phyloP scores from a whole-genome alignment of 495 filamentous ascomycete species.

The Lepraria neglecta region DNA sequence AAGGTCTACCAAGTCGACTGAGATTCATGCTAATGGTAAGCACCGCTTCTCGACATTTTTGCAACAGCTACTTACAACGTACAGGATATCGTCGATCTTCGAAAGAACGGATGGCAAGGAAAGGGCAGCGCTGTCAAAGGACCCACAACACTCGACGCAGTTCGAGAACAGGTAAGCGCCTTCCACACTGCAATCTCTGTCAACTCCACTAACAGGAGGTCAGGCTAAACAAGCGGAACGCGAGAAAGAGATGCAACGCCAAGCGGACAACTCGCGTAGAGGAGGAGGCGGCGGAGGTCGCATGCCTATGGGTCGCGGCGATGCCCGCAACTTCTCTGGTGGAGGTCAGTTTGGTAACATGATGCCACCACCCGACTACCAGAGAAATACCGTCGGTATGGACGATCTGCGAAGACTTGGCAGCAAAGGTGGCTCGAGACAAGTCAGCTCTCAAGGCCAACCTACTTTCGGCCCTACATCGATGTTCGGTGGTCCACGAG shows the following conservation, averaged over 20 bases:
- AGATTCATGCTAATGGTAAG: slow-evolving; percentile 87
- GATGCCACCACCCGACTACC: slow-evolving; percentile 60
- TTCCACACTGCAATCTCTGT: not conserved
- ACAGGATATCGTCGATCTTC: slow-evolving; percentile 79
- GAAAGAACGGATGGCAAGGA: slow-evolving; percentile 64
- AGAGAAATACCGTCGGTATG: slow-evolving; percentile 73
- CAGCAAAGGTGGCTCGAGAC: slow-evolving; percentile 54
- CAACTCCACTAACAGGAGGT: slow-evolving; percentile 22
- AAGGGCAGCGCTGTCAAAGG: slow-evolving; percentile 83
- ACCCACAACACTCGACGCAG: slow-evolving; percentile 90
- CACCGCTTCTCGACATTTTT: not conserved
- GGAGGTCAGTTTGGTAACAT: slow-evolving; percentile 51
- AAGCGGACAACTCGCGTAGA: slow-evolving; percentile 37
- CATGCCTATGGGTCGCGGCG: slow-evolving; percentile 68
- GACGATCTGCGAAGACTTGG: slow-evolving; percentile 79
- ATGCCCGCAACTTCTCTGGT: slow-evolving; percentile 71
- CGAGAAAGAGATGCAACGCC: slow-evolving; percentile 52
- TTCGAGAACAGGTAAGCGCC: slow-evolving; percentile 68
- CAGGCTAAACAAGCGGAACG: slow-evolving; percentile 66
- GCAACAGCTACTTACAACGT: slow-evolving; percentile 9
- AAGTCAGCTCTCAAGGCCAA: slow-evolving; percentile 52
- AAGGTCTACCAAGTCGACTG: slow-evolving; percentile 75
- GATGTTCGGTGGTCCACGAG: slow-evolving; percentile 64
- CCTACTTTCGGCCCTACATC: slow-evolving; percentile 62
- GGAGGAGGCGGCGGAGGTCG: slow-evolving; percentile 56